Conservation (phyloP, 495 filamentous ascomycete genomes). For the Schizothecium vesticola region DNA sequence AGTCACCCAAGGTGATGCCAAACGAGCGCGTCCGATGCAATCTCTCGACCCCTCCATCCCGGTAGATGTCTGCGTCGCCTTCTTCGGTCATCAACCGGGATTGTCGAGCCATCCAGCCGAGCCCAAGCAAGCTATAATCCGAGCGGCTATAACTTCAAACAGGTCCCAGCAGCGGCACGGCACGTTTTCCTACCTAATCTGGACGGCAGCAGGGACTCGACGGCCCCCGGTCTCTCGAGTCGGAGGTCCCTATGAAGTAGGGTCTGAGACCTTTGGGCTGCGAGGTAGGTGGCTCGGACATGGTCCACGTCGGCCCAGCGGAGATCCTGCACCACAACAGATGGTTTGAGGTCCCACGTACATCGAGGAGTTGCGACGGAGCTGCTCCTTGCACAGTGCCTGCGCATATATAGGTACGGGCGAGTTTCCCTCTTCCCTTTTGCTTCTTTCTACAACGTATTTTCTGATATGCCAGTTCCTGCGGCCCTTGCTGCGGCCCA, state of each 20-base stretch:
- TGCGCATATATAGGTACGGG: not conserved
- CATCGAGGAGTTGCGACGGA: not conserved
- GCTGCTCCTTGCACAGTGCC: not conserved
- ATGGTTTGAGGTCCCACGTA: not conserved
- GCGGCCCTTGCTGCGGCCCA: slow-evolving; percentile 29
- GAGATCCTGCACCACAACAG: not conserved
- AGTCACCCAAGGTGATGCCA: slow-evolving; percentile 1
- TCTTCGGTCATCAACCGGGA: slow-evolving; percentile 3
- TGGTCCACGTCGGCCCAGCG: not conserved
- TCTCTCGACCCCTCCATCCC: slow-evolving; percentile 11
- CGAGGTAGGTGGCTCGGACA: not conserved
- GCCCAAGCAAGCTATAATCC: not conserved
- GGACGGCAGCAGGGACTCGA: not conserved
- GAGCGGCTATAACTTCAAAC: not conserved
- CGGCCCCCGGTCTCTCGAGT: not conserved
- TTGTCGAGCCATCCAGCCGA: not conserved
- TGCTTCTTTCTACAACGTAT: not conserved
- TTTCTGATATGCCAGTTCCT: slow-evolving; percentile 12
- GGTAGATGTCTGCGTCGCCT: slow-evolving; percentile 7
- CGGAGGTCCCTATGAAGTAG: not conserved
- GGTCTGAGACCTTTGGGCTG: not conserved
- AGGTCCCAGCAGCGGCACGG: not conserved
- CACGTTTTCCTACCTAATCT: not conserved
- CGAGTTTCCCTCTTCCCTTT: not conserved
- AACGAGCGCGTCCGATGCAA: slow-evolving; percentile 10